These are phyloP conservation scores for Noccaea caerulescens DNA, from an alignment of 345 rosid species.

Conservation along the genomic window DNA sequence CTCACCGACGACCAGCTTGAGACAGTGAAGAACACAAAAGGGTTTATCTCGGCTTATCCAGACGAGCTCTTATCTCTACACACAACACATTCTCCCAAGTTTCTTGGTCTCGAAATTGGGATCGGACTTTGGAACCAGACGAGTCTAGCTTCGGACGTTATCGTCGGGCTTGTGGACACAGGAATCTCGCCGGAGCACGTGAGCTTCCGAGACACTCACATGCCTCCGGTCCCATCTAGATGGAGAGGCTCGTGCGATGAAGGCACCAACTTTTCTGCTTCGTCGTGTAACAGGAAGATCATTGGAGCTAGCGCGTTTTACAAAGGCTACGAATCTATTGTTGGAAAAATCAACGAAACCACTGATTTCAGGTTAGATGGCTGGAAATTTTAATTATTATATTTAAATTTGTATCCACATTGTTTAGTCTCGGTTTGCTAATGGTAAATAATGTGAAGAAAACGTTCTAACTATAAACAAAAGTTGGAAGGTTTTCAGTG, in stretches of 20 bases:
- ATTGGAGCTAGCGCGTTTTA: conserved; percentile 72
- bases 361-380: conserved; percentile 50
- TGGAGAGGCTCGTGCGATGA: conserved; percentile 79
- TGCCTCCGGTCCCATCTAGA: conserved; percentile 58
- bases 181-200: conserved; percentile 88
- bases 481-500: neutral
- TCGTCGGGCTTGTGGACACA: conserved; percentile 67
- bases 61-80: conserved; percentile 66
- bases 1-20: conserved; percentile 58
- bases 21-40: conserved; percentile 51
- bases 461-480: neutral
- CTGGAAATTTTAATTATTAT: neutral
- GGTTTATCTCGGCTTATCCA: conserved; percentile 61
- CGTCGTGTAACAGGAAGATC: conserved; percentile 70
- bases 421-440: neutral
- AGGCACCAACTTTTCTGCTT: conserved; percentile 63
- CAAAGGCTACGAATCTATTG: conserved; percentile 59
- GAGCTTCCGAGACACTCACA: conserved; percentile 64
- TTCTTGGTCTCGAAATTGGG: conserved; percentile 65
- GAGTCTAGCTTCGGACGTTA: conserved; percentile 57
- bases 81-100: conserved; percentile 66
- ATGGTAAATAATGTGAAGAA: neutral
- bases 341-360: conserved; percentile 57
- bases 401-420: neutral
- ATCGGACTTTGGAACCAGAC: conserved; percentile 58